Percentiles rank a stretch among this genome's conserved stretches.
Evolutionary conservation across 139 green algal species (phyloP).

Genomic region (Chlamydomonas sp.): DNA sequence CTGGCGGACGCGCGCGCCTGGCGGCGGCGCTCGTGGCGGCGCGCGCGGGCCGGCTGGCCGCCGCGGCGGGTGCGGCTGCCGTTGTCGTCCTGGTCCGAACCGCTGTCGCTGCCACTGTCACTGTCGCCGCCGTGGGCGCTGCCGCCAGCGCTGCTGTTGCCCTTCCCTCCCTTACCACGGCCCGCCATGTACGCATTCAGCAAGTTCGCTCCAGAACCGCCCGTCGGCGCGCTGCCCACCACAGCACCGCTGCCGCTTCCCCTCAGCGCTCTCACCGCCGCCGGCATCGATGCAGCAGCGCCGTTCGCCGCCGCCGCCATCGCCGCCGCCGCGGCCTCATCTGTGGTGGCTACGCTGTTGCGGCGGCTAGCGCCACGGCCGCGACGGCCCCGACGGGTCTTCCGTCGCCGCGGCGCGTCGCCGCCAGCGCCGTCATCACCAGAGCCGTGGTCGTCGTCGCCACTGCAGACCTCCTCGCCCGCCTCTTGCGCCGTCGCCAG

Average conservation of each 20-base stretch:
- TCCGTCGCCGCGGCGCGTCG: conserved; percentile 1
- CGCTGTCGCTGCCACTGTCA: conserved; percentile 9
- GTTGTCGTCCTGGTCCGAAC: background rate
- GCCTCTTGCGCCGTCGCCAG: conserved; percentile 7
- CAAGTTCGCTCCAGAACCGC: background rate
- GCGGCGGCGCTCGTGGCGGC: conserved; percentile 31
- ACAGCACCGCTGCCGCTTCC: background rate
- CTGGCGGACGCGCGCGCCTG: background rate
- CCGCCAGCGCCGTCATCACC: background rate
- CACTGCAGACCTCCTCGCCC: background rate
- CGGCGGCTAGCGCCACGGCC: conserved; percentile 19
- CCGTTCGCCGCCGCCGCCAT: background rate
- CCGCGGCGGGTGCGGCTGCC: conserved; percentile 1
- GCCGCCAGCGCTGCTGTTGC: background rate
- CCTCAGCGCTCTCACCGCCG: background rate
- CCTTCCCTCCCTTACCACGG: background rate
- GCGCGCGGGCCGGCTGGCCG: conserved; percentile 5
- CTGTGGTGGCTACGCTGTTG: background rate
- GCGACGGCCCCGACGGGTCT: conserved; percentile 22
- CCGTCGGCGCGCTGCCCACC: conserved; percentile 1
- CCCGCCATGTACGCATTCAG: background rate
- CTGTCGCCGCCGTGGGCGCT: background rate
- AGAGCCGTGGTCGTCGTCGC: background rate
- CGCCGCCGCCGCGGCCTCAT: background rate
- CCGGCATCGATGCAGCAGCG: background rate